A percentile compares a stretch with the other conserved stretches of the same genome.
phyloP scores from a whole-genome alignment of 495 filamentous ascomycete genomes.

The Podospora sp. region DNA sequence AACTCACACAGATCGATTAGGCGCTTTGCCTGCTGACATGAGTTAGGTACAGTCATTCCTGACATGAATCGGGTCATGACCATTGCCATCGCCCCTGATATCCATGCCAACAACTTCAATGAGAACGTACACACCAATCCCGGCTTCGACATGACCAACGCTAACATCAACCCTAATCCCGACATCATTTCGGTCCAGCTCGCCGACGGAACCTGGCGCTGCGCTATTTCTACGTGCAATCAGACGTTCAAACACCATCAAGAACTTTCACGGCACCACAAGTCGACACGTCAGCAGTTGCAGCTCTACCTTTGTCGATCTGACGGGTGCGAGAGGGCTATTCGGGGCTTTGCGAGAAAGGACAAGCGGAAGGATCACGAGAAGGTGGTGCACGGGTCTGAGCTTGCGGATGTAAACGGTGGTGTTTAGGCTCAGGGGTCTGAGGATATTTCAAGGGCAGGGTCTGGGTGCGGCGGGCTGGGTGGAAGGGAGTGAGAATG shows the following conservation, averaged over 20 bases:
- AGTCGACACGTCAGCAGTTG: background rate
- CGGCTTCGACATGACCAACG: background rate
- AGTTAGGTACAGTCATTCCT: too few species aligned
- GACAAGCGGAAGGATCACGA: background rate
- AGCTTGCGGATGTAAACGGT: too few species aligned
- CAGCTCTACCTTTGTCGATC: background rate
- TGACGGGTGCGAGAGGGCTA: background rate
- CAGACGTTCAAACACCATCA: constrained; percentile 1
- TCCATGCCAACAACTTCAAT: background rate
- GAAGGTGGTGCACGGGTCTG: background rate
- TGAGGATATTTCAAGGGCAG: too few species aligned
- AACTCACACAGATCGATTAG: too few species aligned
- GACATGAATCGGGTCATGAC: too few species aligned
- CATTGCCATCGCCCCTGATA: background rate
- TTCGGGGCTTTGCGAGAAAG: background rate
- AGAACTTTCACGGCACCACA: constrained; percentile 1
- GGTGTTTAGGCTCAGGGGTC: too few species aligned
- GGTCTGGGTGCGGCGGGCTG: too few species aligned
- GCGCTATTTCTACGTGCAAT: background rate
- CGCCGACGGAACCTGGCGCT: background rate
- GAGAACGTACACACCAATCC: background rate
- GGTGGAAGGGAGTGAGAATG: too few species aligned
- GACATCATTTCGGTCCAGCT: constrained; percentile 4
- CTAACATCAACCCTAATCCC: background rate
- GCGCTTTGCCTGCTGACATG: too few species aligned